Evolutionary conservation across 1,284 basidiomycete genomes (phyloP), one percentile per base, ranked within the genome.

Genomic region (Rhodotorula sp.): DNA sequence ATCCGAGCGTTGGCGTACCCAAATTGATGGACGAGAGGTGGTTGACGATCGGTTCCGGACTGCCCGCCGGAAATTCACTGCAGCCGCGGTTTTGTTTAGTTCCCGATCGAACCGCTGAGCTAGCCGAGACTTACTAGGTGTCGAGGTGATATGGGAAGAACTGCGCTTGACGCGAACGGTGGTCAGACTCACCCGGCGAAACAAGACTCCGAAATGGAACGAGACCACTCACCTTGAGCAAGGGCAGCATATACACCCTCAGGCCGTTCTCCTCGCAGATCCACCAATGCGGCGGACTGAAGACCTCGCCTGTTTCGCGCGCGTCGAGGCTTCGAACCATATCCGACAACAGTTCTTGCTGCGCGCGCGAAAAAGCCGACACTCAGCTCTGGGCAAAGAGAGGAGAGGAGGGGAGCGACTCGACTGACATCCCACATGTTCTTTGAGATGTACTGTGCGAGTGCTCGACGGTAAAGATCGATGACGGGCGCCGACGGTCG

Each of bases 381-480:
- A 16, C 20, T 54, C 23, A 64, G 54, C 10, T 16, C 10, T 5
- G 5, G 8, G 34, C 34, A 6, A 39, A 39, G 34, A 39, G 34
- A 39, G 34, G 34, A 39, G 34, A 39, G 34, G 34, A 10, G 34
- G 34, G 34, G 34, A 39, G 34, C 5, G 5, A 39, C 34, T 39
- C 34, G n/a, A 58, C 64, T 29, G 47, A 59, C 64, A n/a, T 65
- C 64, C 64, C 64, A 65, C 49, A 60, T 49, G 58, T 65, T 65
- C 14, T 60, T 29, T n/a, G n/a, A 8, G 12, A 58, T 10, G 34
- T 65, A 65, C 3, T 14, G 20, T 23, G 51, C n/a, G 39, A 54
- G 51, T 0, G 64, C 64, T 16, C 14, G 34, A 8, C 51, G 56
- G 8, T 16, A 65, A 12, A 65, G 34, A 20, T 59, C n/a, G 10